phyloP scores from a whole-genome alignment of 331 rosid genomes.

The Quercus lobata region DNA sequence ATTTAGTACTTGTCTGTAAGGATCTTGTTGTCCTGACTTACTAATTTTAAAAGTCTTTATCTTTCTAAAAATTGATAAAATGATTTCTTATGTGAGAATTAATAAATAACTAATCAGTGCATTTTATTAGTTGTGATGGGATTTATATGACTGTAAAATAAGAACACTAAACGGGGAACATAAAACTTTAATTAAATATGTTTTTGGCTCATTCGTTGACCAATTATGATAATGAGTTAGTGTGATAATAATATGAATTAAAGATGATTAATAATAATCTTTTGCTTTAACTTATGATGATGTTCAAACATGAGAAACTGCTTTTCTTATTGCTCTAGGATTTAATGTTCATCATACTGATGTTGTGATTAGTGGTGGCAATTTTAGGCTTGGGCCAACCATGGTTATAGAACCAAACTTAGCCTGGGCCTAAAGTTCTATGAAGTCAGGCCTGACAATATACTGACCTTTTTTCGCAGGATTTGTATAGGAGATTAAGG shows the following conservation, averaged over 20 bases:
- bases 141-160: not conserved
- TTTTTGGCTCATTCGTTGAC: not conserved
- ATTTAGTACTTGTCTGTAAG: not conserved
- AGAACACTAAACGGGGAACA: not conserved
- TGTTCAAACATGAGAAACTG: not conserved
- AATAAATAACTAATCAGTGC: not conserved
- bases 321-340: too few species aligned
- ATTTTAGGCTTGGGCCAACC: not conserved
- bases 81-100: slow-evolving; percentile 6
- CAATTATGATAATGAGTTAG: not conserved
- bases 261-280: not conserved
- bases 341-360: too few species aligned
- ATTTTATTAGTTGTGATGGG: slow-evolving; percentile 10
- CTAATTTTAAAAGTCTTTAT: not conserved
- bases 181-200: not conserved
- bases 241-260: not conserved
- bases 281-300: not conserved
- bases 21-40: slow-evolving; percentile 7
- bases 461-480: not conserved
- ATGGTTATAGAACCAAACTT: not conserved
- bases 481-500: not conserved
- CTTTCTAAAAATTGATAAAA: slow-evolving; percentile 1
- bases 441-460: not conserved
- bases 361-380: not conserved
- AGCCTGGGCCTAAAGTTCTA: not conserved